Base-by-base conservation (phyloP, 495 filamentous ascomycete species). In the Daldinia concentrica region DNA sequence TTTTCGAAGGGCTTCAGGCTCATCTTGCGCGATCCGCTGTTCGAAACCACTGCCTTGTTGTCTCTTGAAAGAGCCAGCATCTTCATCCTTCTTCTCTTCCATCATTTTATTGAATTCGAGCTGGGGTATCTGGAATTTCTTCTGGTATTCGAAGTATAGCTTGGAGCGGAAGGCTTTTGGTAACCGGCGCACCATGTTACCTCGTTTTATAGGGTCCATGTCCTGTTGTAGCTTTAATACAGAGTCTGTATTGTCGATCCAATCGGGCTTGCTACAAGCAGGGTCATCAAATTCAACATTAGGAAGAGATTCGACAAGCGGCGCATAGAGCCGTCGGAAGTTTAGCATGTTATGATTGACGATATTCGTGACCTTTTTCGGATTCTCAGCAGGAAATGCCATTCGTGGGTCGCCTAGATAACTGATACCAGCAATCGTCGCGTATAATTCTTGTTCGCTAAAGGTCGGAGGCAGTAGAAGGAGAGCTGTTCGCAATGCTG, bases 351-450 rank as follows among this genome's bases (percentile, higher is more conserved):
- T 96, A 71, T 93, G 89, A 19, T 88, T 88, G 17, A 99, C 94
- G 70, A 99, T 99, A 77, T 98, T 98, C 66, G 85, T 84, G 45
- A 99, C 92, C 79, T 99, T 99, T 68, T 89, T 85, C n/a, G 91
- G 92, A 74, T 98, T 93, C 79, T 99, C 95, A 2, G 92, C 90
- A 4, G 89, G 90, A 17, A 97, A 81, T 0, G 87, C 82, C 96
- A 99, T 99, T 57, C 95, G 92, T 19, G 94, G 92, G 76, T 99
- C 95, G 32, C 95, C 95, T 68, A 94, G 88, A 80, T 98, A 99
- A 75, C 91, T 95, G 77, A 98, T 92, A 8, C 91, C 90, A 4
- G 94, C 90, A 62, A 99, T 97, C 3, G 92, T 94, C 62, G 85
- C 89, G 79, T 97, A 99, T 1, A 99, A 84, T 68, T 97, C 85